Percentiles rank a stretch among this genome's conserved stretches.
Evolutionary conservation across 73 alveolate species (phyloP).

Genomic region (Loxodes magnus): DNA sequence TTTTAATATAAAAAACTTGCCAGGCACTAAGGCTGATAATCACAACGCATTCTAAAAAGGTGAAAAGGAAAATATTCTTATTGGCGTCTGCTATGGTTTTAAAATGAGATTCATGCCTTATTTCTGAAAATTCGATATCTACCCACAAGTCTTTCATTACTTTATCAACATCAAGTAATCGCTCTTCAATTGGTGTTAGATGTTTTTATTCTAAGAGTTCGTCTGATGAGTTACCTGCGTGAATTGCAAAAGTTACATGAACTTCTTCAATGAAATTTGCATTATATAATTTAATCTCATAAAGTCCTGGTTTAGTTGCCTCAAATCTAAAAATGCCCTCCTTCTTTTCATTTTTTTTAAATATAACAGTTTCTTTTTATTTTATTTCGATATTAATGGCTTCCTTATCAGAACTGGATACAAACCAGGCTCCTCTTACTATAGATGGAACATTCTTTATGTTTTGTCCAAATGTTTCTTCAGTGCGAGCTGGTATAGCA

Average conservation of each 20-base stretch:
- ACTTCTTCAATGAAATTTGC: background rate
- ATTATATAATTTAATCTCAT: background rate
- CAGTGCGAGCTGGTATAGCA: slow-evolving; percentile 10
- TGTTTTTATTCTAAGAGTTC: background rate
- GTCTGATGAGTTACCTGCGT: slow-evolving; percentile 8
- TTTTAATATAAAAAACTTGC: slow-evolving; percentile 9
- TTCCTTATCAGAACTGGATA: background rate
- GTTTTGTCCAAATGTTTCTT: background rate
- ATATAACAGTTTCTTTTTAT: background rate
- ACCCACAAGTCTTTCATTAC: slow-evolving; percentile 6
- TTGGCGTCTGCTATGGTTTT: slow-evolving; percentile 8
- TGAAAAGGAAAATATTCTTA: slow-evolving; percentile 2
- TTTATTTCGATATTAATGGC: background rate
- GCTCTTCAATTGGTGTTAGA: slow-evolving; percentile 4
- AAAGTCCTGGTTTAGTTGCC: slow-evolving; percentile 2
- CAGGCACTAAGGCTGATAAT: slow-evolving; percentile 9
- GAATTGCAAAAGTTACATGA: background rate
- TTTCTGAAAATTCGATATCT: slow-evolving; percentile 6
- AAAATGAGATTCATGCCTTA: slow-evolving; percentile 11
- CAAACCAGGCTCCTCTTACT: slow-evolving; percentile 13
- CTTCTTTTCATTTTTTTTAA: slow-evolving; percentile 1
- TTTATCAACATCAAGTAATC: background rate
- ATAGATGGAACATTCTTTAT: background rate
- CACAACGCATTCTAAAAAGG: slow-evolving; percentile 7
- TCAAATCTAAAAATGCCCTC: slow-evolving; percentile 5